phyloP scores from a whole-genome alignment of 768 basidiomycete species.

The Kwoniella pini region DNA sequence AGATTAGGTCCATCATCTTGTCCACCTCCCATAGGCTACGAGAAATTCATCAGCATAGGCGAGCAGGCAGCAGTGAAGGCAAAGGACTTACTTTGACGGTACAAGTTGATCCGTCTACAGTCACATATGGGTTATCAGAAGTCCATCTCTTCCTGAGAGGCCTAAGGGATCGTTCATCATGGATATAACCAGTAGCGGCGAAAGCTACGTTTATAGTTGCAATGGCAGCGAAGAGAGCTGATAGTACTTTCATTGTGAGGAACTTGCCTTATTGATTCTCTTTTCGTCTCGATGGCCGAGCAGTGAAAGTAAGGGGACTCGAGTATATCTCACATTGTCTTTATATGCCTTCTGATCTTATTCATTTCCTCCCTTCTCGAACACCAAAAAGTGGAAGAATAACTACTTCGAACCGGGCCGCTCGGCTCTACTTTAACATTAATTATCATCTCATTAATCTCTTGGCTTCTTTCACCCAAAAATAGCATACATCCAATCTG shows the following conservation, averaged over 20 bases:
- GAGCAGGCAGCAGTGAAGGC: not conserved
- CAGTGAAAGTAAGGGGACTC: not conserved
- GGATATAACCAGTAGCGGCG: conserved; percentile 16
- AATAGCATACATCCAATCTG: not conserved
- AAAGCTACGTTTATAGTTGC: conserved; percentile 5
- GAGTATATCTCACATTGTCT: not conserved
- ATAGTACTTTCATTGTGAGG: conserved; percentile 8
- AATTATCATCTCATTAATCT: not conserved
- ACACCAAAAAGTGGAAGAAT: not conserved
- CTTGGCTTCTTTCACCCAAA: not conserved
- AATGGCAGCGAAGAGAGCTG: not conserved
- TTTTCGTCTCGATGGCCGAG: not conserved
- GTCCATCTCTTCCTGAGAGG: conserved; percentile 13
- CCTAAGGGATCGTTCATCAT: conserved; percentile 8
- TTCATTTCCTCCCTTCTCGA: not conserved
- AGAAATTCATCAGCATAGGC: not conserved
- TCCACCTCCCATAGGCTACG: conserved; percentile 27
- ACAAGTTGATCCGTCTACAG: conserved; percentile 22
- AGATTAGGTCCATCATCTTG: conserved; percentile 31
- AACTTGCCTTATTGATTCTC: too few species aligned
- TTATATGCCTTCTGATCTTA: not conserved
- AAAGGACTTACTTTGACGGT: conserved; percentile 27
- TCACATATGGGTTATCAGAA: conserved; percentile 27
- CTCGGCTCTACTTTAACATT: not conserved
- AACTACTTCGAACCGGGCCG: not conserved